phyloP scores from a whole-genome alignment of 176 grass and related monocot species.

The Pharus latifolius region DNA sequence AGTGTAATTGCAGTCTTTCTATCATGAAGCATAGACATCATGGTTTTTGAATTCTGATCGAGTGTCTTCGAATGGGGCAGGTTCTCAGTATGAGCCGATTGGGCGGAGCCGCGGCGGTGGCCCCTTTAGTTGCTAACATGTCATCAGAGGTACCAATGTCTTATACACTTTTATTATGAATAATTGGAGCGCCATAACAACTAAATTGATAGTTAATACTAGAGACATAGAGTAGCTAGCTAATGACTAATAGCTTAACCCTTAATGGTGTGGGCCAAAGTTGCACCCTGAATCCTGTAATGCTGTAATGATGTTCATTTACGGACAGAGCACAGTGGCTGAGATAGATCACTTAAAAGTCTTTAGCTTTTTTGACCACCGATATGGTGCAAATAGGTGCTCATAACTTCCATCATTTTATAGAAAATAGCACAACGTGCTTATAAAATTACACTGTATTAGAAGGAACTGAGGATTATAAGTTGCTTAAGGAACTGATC shows the following conservation, averaged over 20 bases:
- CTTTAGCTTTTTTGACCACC: slow-evolving; percentile 20
- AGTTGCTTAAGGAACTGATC: slow-evolving; percentile 9
- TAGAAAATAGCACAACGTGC: slow-evolving; percentile 2
- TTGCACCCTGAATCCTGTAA: slow-evolving; percentile 7
- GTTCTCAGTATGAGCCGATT: slow-evolving; percentile 94
- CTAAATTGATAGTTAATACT: neutral
- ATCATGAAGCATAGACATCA: neutral
- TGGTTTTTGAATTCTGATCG: neutral
- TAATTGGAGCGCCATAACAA: neutral
- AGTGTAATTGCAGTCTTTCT: too few species aligned
- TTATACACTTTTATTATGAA: slow-evolving; percentile 7
- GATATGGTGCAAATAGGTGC: neutral
- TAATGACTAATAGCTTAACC: too few species aligned
- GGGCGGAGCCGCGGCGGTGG: slow-evolving; percentile 69
- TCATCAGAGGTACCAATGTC: slow-evolving; percentile 58
- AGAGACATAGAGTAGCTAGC: neutral
- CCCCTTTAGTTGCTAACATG: slow-evolving; percentile 56
- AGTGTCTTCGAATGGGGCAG: slow-evolving; percentile 19
- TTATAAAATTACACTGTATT: slow-evolving; percentile 11
- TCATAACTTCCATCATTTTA: slow-evolving; percentile 28
- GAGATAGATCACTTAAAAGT: neutral
- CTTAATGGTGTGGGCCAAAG: slow-evolving; percentile 7
- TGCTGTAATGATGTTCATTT: slow-evolving; percentile 1
- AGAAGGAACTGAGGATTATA: slow-evolving; percentile 17
- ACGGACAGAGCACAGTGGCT: neutral